Evolutionary conservation across 1,139 yeast genomes (phyloP).

Genomic region (Meyerozyma elateridarum): DNA sequence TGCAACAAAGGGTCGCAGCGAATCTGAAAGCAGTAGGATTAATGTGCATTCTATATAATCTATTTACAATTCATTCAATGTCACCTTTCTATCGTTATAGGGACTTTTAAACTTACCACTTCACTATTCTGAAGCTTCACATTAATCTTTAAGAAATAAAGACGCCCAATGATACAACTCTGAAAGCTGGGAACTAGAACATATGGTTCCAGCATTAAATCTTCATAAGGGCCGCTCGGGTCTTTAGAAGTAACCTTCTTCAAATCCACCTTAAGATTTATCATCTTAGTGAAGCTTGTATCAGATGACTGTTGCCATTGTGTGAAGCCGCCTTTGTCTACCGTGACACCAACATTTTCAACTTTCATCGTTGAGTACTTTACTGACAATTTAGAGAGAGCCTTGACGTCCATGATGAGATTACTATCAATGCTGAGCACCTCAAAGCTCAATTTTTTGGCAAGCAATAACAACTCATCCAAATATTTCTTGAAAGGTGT

Average conservation of each 20-base stretch:
- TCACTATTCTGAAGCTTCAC: conserved; percentile 18
- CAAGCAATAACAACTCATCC: conserved; percentile 12
- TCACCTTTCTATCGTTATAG: conserved; percentile 14
- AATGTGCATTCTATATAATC: neutral
- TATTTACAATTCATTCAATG: neutral
- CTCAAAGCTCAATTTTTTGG: conserved; percentile 12
- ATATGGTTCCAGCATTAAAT: conserved; percentile 11
- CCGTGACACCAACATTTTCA: conserved; percentile 9
- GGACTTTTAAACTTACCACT: conserved; percentile 16
- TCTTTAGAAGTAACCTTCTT: conserved; percentile 9
- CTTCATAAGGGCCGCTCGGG: conserved; percentile 10
- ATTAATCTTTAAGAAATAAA: conserved; percentile 18
- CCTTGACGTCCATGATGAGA: conserved; percentile 18
- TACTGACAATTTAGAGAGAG: conserved; percentile 16
- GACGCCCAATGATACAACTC: conserved; percentile 23
- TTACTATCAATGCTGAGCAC: conserved; percentile 14
- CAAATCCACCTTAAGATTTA: conserved; percentile 11
- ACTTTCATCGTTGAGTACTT: conserved; percentile 16
- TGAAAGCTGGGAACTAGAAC: conserved; percentile 25
- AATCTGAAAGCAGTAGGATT: neutral
- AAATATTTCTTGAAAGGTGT: conserved; percentile 16
- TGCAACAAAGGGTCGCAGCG: too few species aligned
- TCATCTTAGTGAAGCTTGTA: conserved; percentile 5
- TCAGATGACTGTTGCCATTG: conserved; percentile 8
- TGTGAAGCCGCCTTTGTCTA: conserved; percentile 7